Base-by-base conservation (phyloP, 2,329 filamentous ascomycete species). In the Aspergillus costaricaensis region DNA sequence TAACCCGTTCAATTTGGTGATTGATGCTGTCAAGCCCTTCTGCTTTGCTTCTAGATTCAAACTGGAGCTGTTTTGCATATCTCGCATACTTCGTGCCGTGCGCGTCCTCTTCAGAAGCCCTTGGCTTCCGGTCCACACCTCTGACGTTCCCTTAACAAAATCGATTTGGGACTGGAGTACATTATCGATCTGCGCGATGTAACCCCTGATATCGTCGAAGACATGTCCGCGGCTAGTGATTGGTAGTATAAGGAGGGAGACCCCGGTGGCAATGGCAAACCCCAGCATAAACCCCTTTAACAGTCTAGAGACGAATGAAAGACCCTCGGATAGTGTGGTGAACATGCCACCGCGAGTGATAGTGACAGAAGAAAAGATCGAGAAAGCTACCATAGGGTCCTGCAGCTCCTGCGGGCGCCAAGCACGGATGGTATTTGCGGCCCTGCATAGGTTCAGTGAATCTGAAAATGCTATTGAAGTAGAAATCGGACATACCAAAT, bases 321-420 rank as follows among this genome's bases (percentile, higher is more conserved):
- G 53, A 0, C 71, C 72, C 17, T 68, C 67, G 2, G 65, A 56
- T 8, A 74, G 53, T 1, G 64, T 66, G n/a, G 62, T 74, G 49
- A 91, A 85, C 1, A 74, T 65, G 58, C 83, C 78, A 3, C 81
- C 86, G 32, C 81, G 78, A 0, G 80, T 76, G 62, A 85, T 84
- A 0, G 81, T 86, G 19, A 91, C 83, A 62, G 87, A 88, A 39
- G 84, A 81, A 58, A 90, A 84, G 59, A 92, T 90, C 27, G 84
- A 84, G 70, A 86, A 90, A 52, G 88, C 78, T 59, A 91, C 90
- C 58, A 85, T 82, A 0, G 89, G 87, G 38, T 91, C 81, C 53
- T 86, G 85, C 47, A 91, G 79, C 64, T 88, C 72, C 83, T 9
- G 62, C 1, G 88, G 87, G 38, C 83, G 81, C 67, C 85, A 86